A percentile compares a stretch with the other conserved stretches of the same genome.
These are phyloP conservation scores for Hyphodiscus sp. DNA, from an alignment of 2,329 filamentous ascomycete genomes.

Conservation along the genomic window DNA sequence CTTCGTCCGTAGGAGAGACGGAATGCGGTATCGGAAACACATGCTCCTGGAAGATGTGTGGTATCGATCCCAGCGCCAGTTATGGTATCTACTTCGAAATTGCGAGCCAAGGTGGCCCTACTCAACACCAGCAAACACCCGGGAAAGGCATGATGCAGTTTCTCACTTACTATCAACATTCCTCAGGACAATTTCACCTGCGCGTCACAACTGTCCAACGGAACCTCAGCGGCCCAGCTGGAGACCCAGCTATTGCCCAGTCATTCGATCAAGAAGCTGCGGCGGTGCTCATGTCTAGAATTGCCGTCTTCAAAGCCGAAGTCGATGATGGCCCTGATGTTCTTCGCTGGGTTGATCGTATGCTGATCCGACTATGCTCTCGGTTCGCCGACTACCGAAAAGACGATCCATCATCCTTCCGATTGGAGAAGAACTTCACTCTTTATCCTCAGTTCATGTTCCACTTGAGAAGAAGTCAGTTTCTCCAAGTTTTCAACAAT, in stretches of 20 bases:
- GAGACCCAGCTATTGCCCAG: constrained; percentile 89
- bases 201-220: constrained; percentile 91
- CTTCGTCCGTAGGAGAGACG: constrained; percentile 91
- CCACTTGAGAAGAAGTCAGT: constrained; percentile 92
- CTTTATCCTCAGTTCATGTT: constrained; percentile 99
- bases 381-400: constrained; percentile 97
- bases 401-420: constrained; percentile 95
- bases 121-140: constrained; percentile 76
- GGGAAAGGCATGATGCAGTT: constrained; percentile 98
- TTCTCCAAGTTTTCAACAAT: constrained; percentile 98
- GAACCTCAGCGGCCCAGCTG: constrained; percentile 85
- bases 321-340: constrained; percentile 99
- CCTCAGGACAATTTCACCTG: constrained; percentile 91
- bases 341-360: constrained; percentile 93
- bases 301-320: constrained; percentile 97
- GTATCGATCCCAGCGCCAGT: constrained; percentile 87
- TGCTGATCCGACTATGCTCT: constrained; percentile 95
- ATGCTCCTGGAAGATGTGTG: constrained; percentile 99
- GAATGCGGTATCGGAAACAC: constrained; percentile 98
- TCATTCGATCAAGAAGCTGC: constrained; percentile 98
- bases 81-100: constrained; percentile 98
- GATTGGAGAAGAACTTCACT: constrained; percentile 97
- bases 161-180: constrained; percentile 97
- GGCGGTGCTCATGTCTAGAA: constrained; percentile 96
- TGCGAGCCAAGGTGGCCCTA: constrained; percentile 82